Conservation (phyloP, 2,329 filamentous ascomycete genomes). For the Metarhizium sp. region DNA sequence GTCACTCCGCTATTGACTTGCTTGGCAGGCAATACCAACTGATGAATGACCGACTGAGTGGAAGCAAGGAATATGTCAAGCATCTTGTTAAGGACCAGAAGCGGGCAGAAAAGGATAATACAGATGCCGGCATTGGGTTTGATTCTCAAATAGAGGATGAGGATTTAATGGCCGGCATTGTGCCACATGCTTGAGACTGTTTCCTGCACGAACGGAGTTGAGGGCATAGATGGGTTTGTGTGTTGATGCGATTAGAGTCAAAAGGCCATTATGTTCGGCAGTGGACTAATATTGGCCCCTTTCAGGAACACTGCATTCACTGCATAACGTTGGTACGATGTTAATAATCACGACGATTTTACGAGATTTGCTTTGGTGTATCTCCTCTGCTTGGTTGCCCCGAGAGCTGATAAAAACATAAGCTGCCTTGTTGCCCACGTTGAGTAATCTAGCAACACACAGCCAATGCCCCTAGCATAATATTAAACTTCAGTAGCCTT, state of each 20-base stretch:
- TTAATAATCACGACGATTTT: neutral
- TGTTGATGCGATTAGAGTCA: neutral
- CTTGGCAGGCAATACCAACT: constrained; percentile 38
- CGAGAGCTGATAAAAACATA: too few species aligned
- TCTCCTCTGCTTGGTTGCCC: too few species aligned
- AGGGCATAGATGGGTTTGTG: neutral
- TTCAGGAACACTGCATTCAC: neutral
- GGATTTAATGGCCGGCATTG: constrained; percentile 46
- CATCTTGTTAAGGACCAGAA: constrained; percentile 36
- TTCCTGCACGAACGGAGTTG: neutral
- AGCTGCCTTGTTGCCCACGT: too few species aligned
- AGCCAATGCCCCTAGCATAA: neutral
- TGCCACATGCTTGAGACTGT: constrained; percentile 11
- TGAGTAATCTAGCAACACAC: neutral
- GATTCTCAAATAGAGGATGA: constrained; percentile 47
- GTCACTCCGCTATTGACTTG: constrained; percentile 31
- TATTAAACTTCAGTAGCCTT: too few species aligned
- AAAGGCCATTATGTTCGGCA: neutral
- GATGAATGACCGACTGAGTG: constrained; percentile 44
- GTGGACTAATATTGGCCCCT: neutral
- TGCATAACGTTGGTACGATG: neutral
- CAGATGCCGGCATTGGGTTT: constrained; percentile 28
- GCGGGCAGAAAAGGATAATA: constrained; percentile 33
- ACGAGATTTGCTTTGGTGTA: neutral
- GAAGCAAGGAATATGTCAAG: constrained; percentile 48